These are phyloP conservation scores for Carpinus viminea DNA, from an alignment of 306 rosid species.

Conservation along the genomic window DNA sequence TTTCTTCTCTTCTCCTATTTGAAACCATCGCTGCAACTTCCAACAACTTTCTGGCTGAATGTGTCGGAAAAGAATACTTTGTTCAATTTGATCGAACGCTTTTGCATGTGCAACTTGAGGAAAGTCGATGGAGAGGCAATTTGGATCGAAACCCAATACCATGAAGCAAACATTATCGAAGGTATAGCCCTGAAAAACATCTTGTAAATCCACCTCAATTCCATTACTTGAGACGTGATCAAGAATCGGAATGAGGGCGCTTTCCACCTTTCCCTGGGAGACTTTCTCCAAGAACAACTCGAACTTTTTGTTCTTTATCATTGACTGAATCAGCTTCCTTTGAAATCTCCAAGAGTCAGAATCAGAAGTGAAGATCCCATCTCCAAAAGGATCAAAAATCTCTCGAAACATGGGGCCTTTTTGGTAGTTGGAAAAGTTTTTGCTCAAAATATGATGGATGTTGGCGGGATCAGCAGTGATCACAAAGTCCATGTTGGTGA, in stretches of 20 bases:
- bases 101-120: constrained; percentile 32
- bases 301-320: background rate
- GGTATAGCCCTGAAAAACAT: constrained; percentile 29
- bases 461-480: constrained; percentile 27
- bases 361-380: constrained; percentile 40
- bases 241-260: constrained; percentile 29
- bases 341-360: constrained; percentile 27
- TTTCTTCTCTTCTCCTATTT: constrained; percentile 8
- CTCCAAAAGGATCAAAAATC: constrained; percentile 40
- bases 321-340: constrained; percentile 19
- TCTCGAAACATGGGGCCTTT: constrained; percentile 30
- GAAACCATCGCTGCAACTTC: constrained; percentile 14
- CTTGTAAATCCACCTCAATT: constrained; percentile 34
- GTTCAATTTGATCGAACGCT: constrained; percentile 39
- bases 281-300: constrained; percentile 7
- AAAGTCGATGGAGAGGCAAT: constrained; percentile 36
- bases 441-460: constrained; percentile 28
- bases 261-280: constrained; percentile 3
- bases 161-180: constrained; percentile 44
- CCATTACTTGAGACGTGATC: background rate
- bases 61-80: constrained; percentile 29
- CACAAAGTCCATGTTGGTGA: constrained; percentile 11
- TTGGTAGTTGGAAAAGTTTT: constrained; percentile 23
- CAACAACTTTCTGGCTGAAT: constrained; percentile 12
- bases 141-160: constrained; percentile 44